Evolutionary conservation across 2,329 filamentous ascomycete genomes (phyloP), one percentile per base, ranked within the genome.

Genomic region (Calcarisporium arbuscula): DNA sequence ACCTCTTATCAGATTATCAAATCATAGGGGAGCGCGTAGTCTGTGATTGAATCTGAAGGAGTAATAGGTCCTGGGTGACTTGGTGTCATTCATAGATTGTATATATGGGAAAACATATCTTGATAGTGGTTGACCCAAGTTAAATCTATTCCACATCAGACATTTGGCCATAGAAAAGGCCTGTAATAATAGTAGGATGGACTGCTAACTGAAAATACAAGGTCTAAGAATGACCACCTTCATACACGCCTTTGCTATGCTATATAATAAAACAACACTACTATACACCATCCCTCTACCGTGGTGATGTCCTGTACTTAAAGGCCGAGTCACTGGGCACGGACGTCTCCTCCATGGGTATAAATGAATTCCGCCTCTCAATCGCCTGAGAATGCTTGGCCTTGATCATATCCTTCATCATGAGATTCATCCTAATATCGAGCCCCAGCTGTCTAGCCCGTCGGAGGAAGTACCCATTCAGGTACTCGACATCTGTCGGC

Each of bases 381-480:
- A 48, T 35, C 11, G 57, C 49, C 19, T 57, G 48, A 21, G 48
- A 46, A 6, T 71, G 62, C 64, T 84, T 90, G 17, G 78, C 84
- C 51, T 83, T 78, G 31, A 95, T 79, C 61, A 88, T 61, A 34
- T 80, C 67, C 56, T 82, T 65, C 27, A 94, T 65, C 67, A 85
- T 72, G 48, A 80, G 79, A 53, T 94, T 92, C 41, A 81, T 67
- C 9, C 77, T 74, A 49, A 80, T 80, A 32, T 74, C 66, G n/a
- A 95, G 65, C 2, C 85, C 85, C 40, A 89, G 50, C 53, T 85
- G 74, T 47, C 75, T 70, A 1, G 84, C 92, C 26, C 82, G 73
- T 32, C 67, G 70, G 20, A 94, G 70, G 40, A 98, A 82, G 62
- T 90, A 98, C 1, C 89, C 90, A 54, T 94, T 95, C 46, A 90